Base-by-base conservation (phyloP, 2,329 filamentous ascomycete genomes). In the Colletotrichum godetiae region DNA sequence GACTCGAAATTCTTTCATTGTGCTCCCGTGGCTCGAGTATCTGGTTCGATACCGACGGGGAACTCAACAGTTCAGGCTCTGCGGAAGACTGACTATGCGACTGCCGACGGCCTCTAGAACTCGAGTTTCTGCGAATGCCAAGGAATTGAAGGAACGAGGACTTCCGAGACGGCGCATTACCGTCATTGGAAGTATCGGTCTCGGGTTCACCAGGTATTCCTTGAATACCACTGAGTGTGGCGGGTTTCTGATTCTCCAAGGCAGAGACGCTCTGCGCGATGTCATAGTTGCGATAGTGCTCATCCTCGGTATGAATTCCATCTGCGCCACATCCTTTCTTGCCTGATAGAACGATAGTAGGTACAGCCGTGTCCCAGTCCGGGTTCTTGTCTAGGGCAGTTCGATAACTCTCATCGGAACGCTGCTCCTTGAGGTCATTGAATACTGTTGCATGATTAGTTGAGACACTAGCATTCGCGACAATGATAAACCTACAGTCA, bases 261-360 rank as follows among this genome's bases (percentile, higher is more conserved):
- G 15, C 80, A 60, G 2, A 82, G 69, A 5, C 79, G 77, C n/a
- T 82, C 1, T 82, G 82, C 49, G 73, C 77, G 13, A 84, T 78
- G 76, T 86, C 84, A 10, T 76, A 76, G 66, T 86, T 84, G 62
- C 81, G 81, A 31, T 81, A 81, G 29, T 77, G 77, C 52, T 83
- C 83, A 70, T 82, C 84, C 1, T 80, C 78, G n/a, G 81, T 81
- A 61, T 84, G 82, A 2, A 84, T 84, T 7, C 75, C 73, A 7
- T 76, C 72, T 1, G 70, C 35, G 10, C 80, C 80, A 12, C 53
- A 56, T 12, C 22, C 35, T 37, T 64, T 29, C 11, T 35, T 55
- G 37, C 22, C 4, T 27, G 49, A 35, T 12, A 55, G 37, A 4
- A 56, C 42, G 11, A 59, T 15, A n/a, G 55, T 22, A 1, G 67